Base-by-base conservation (phyloP, 768 basidiomycete genomes). In the Serendipita sp. region DNA sequence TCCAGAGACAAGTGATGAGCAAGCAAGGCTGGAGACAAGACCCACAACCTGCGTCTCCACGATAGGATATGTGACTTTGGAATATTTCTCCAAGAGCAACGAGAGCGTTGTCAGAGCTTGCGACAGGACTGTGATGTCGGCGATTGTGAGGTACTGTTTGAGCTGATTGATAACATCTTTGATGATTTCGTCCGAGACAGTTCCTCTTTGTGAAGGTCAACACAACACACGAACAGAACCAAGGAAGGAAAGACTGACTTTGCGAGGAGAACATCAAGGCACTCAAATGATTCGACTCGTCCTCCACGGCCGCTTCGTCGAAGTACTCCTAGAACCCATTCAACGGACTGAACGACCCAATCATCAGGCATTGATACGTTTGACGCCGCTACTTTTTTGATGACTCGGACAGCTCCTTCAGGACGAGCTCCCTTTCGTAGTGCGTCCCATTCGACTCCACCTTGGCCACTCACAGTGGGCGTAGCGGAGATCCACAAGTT, bases 401-500 rank as follows among this genome's bases (percentile, higher is more conserved):
- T 86, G 37, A 91, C 90, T 67, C 78, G 83, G 60, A 98, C 86
- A 18, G 86, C 85, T 36, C 83, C 82, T 8, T 86, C 83, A 1
- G 84, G 83, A 69, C 86, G 83, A 0, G 87, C 87, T 0, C 81
- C 81, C 1, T 78, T 76, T 66, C 86, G 80, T 69, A 92, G 84
- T 29, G 78, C 81, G 46, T 88, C 87, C 89, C 90, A 92, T 69
- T 92, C 89, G 68, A 81, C 82, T 62, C 82, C 78, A 45, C 81
- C 81, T 71, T 86, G 87, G 1, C 74, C 71, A 67, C 73, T 79
- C 40, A 89, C 78, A 13, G 83, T 73, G 53, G 92, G 89, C 0
- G 87, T 85, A 1, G 92, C 91, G 68, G 84, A 86, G 62, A 91
- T 80, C 85, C 96, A 91, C 6, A 98, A 75, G 71, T 92, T 87